These are phyloP conservation scores for Hypholoma fasciculare DNA, from an alignment of 768 basidiomycete genomes.

Conservation along the genomic window DNA sequence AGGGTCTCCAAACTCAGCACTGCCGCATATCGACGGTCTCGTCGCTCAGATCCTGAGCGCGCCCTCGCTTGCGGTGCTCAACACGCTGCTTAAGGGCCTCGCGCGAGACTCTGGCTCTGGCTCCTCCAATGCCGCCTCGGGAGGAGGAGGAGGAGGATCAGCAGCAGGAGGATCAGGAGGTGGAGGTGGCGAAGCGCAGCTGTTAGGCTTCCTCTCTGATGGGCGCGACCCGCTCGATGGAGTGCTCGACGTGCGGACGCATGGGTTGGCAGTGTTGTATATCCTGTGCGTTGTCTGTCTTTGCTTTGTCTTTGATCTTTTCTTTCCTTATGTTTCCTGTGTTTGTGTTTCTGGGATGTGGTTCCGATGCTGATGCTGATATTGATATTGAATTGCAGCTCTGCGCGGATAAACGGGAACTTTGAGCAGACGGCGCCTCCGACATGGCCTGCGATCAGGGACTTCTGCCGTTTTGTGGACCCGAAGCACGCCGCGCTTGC, in stretches of 20 bases:
- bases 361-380: background rate
- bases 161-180: too few species aligned
- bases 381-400: constrained; percentile 33
- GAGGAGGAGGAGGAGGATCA: too few species aligned
- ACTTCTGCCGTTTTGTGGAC: constrained; percentile 65
- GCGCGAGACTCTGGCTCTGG: constrained; percentile 50
- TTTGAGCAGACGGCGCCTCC: constrained; percentile 39
- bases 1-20: background rate
- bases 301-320: background rate
- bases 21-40: constrained; percentile 16
- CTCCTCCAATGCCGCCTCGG: too few species aligned
- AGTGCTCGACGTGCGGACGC: constrained; percentile 50
- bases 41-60: constrained; percentile 43
- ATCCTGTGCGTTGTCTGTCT: constrained; percentile 63
- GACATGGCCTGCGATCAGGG: constrained; percentile 39
- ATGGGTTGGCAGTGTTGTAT: constrained; percentile 69
- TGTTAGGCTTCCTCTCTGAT: constrained; percentile 51
- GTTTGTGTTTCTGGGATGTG: background rate
- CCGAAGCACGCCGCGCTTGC: constrained; percentile 65
- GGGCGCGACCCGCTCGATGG: constrained; percentile 66
- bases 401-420: constrained; percentile 50
- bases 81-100: constrained; percentile 44
- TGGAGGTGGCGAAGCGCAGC: constrained; percentile 39
- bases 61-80: constrained; percentile 35
- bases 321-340: background rate